These are phyloP conservation scores for Calonectria leucothoes DNA, from an alignment of 2,329 filamentous ascomycete species.

Conservation along the genomic window DNA sequence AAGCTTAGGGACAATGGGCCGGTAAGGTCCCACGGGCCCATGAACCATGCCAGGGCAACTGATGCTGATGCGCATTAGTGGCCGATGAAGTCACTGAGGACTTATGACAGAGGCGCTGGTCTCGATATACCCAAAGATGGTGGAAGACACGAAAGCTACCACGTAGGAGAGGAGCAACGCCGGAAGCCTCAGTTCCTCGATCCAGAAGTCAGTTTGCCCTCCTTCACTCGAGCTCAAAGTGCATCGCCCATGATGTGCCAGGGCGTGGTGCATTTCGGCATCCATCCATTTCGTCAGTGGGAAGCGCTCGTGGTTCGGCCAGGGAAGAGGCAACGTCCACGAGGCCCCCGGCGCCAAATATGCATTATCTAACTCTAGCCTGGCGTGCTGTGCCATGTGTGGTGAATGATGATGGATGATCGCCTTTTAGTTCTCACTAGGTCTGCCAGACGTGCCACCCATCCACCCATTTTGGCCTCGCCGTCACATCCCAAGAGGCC, in stretches of 20 bases:
- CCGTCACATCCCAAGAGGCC: conserved; percentile 2
- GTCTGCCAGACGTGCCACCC: neutral
- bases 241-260: conserved; percentile 4
- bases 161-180: neutral
- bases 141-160: neutral
- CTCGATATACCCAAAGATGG: neutral
- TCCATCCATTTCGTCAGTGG: conserved; percentile 19
- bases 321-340: conserved; percentile 34
- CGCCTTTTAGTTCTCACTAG: conserved; percentile 24
- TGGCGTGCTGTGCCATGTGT: neutral
- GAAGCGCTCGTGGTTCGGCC: conserved; percentile 39
- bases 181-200: neutral
- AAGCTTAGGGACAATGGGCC: neutral
- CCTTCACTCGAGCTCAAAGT: neutral
- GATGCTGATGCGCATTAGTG: conserved; percentile 39
- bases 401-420: conserved; percentile 20
- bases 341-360: conserved; percentile 36
- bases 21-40: conserved; percentile 7
- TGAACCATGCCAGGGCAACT: conserved; percentile 34
- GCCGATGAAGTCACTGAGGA: conserved; percentile 27
- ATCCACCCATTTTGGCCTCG: neutral
- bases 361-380: conserved; percentile 16
- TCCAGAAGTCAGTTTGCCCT: neutral
- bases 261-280: neutral
- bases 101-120: conserved; percentile 23